These are phyloP conservation scores for Mytilinidion resinicola DNA, from an alignment of 495 filamentous ascomycete species.

Conservation along the genomic window DNA sequence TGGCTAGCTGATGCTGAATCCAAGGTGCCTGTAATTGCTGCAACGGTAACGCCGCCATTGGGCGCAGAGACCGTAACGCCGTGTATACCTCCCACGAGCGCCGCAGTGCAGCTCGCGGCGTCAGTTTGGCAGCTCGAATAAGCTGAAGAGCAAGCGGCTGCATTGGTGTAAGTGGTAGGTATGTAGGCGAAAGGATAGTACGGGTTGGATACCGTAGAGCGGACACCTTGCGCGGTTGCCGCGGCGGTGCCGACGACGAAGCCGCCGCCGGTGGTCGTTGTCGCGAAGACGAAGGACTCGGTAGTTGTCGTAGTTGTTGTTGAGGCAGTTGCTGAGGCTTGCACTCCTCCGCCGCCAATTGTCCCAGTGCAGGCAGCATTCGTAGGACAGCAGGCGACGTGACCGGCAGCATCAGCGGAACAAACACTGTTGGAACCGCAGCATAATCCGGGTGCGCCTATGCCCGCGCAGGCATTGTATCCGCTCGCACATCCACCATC, in stretches of 20 bases:
- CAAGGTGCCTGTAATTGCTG: constrained; percentile 38
- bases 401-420: constrained; percentile 50
- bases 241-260: constrained; percentile 5
- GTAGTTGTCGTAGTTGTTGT: background rate
- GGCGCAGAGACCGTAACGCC: constrained; percentile 60
- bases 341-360: constrained; percentile 32
- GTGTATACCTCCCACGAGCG: constrained; percentile 37
- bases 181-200: constrained; percentile 64
- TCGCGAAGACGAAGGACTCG: background rate
- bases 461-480: constrained; percentile 47
- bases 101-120: constrained; percentile 56
- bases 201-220: constrained; percentile 39
- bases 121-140: constrained; percentile 59
- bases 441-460: constrained; percentile 49
- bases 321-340: background rate
- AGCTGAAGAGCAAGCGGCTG: constrained; percentile 60
- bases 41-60: constrained; percentile 47
- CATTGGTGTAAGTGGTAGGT: constrained; percentile 58
- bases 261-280: background rate
- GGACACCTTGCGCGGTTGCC: background rate
- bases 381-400: constrained; percentile 61
- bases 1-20: constrained; percentile 48
- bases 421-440: constrained; percentile 50
- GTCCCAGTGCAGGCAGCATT: constrained; percentile 58
- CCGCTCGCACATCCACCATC: constrained; percentile 43